Percentiles rank a stretch among this genome's conserved stretches.
phyloP scores from a whole-genome alignment of 2,329 filamentous ascomycete species.

The Beauveria sp. region DNA sequence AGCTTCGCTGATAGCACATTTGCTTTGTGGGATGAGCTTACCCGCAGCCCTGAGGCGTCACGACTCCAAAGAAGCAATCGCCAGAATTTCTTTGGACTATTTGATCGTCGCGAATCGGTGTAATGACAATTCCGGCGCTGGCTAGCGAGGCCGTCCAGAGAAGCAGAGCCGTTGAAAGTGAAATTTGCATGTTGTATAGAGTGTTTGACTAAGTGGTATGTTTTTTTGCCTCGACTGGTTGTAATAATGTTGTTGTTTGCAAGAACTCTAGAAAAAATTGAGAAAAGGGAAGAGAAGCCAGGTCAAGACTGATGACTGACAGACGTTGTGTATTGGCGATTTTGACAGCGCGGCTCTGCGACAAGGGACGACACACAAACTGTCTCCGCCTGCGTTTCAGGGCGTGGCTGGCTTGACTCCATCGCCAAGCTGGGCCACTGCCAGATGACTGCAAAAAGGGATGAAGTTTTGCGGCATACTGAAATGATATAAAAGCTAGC shows the following conservation, averaged over 20 bases:
- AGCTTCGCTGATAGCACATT: constrained; percentile 15
- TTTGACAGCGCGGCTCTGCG: neutral
- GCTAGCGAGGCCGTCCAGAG: constrained; percentile 38
- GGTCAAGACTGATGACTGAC: neutral
- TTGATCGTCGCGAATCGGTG: constrained; percentile 43
- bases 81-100: constrained; percentile 38
- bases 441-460: neutral
- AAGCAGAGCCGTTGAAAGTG: constrained; percentile 25
- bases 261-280: neutral
- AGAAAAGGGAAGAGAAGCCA: constrained; percentile 14
- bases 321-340: neutral
- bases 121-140: constrained; percentile 48
- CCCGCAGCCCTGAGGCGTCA: constrained; percentile 51
- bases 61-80: constrained; percentile 50
- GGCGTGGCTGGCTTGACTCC: neutral
- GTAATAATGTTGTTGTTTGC: neutral
- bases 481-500: neutral
- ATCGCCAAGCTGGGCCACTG: neutral
- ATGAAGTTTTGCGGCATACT: neutral
- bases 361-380: constrained; percentile 6
- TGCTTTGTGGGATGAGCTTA: constrained; percentile 25
- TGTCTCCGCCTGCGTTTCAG: constrained; percentile 11
- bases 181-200: neutral
- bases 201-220: neutral
- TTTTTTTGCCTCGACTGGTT: neutral